Conservation (phyloP, 1,139 yeast genomes). For the Nakaseomyces nivariensis region DNA sequence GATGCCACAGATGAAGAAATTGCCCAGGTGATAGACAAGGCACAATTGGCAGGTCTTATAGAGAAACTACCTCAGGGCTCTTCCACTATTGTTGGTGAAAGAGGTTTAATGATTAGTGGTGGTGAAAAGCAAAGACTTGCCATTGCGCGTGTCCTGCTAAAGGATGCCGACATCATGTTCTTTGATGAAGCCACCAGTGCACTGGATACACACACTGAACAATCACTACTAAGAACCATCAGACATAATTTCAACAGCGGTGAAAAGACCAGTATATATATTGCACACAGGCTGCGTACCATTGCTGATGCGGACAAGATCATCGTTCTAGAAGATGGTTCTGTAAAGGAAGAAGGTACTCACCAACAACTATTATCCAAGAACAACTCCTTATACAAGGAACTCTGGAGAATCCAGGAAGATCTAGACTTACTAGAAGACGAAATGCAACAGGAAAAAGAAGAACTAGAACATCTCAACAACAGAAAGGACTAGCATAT, state of each 20-base stretch:
- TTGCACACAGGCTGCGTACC: conserved; percentile 89
- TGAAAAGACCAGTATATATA: conserved; percentile 66
- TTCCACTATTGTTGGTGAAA: conserved; percentile 88
- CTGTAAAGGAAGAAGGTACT: conserved; percentile 79
- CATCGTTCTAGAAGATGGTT: conserved; percentile 71
- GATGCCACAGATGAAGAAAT: conserved; percentile 70
- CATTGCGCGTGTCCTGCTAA: conserved; percentile 75
- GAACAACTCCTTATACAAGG: conserved; percentile 54
- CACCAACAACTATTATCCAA: conserved; percentile 52
- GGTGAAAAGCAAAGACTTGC: conserved; percentile 97
- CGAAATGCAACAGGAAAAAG: conserved; percentile 27
- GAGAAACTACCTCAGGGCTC: conserved; percentile 72
- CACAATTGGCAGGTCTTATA: conserved; percentile 57
- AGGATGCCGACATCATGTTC: conserved; percentile 81
- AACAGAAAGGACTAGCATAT: background rate
- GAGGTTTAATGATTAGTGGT: conserved; percentile 98
- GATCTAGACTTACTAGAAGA: conserved; percentile 45
- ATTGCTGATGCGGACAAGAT: conserved; percentile 92
- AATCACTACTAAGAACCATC: conserved; percentile 64
- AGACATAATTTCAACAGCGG: conserved; percentile 48
- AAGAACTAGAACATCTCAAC: background rate
- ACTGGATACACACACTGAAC: conserved; percentile 92
- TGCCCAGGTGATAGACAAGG: conserved; percentile 49
- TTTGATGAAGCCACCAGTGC: conserved; percentile 98
- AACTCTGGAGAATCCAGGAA: conserved; percentile 90